Evolutionary conservation across 257 asterid genomes (phyloP), one percentile per base, ranked within the genome.

Genomic region (Primulina tabacum): DNA sequence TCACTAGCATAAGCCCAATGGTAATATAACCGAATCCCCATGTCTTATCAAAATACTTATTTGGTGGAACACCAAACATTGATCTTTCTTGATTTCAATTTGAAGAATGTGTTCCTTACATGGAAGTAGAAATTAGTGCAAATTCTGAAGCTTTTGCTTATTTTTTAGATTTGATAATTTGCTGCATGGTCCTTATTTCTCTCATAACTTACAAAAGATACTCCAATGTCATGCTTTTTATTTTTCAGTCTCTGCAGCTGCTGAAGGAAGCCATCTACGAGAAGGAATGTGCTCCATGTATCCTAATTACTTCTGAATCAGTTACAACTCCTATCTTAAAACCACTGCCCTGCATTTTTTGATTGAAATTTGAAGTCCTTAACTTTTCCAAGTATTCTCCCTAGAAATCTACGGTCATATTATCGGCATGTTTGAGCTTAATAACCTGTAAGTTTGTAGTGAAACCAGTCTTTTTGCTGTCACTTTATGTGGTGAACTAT

Each of bases 391-490:
- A 92, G 96, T 93, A 73, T 88, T 93, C 73, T 90, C 97, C 38
- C 95, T 93, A 33, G 96, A 93, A 75, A 75, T 93, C 67, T 93
- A 90, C 76, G 99, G 96, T 34, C 86, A 93, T 73, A 89, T 90
- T 28, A 90, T 93, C 75, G 97, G 97, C 79, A 89, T 93, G 99
- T 93, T 93, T 81, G 97, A 93, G 88, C 86, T 87, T 78, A 93
- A 93, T 82, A 93, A 93, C 83, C 96, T 93, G 99, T 93, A 83
- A 89, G 96, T 83, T 64, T 71, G 14, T 59, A 74, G 33, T 28
- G 17, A 21, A 63, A 57, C 53, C 21, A 58, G 66, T 43, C 50
- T 40, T 24, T 70, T 16, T 70, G 16, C 52, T 60, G 16, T 56
- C 57, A 32, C 28, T 74, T 72, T 56, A 58, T 30, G 61, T 52